Evolutionary conservation across 768 basidiomycete genomes (phyloP).

Genomic region (Suillus spraguei): DNA sequence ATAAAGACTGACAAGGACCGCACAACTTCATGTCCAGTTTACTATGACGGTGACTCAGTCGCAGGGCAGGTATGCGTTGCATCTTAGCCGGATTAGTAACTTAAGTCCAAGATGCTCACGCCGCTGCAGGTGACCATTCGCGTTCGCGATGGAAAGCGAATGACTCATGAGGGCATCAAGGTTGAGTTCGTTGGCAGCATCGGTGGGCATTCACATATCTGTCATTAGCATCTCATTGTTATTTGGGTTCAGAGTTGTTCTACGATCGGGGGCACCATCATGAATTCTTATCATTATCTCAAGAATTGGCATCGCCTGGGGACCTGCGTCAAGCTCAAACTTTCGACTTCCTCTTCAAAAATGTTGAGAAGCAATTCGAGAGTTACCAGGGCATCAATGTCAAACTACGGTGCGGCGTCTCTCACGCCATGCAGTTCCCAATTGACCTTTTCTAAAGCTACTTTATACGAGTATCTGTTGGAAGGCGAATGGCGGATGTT

Average conservation of each 20-base stretch:
- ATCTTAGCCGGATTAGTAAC: background rate
- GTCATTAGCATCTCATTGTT: background rate
- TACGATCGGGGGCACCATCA: conserved; percentile 98
- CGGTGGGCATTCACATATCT: conserved; percentile 51
- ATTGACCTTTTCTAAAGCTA: conserved; percentile 56
- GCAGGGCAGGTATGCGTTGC: conserved; percentile 68
- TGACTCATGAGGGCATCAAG: conserved; percentile 95
- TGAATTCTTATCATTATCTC: conserved; percentile 93
- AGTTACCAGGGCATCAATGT: conserved; percentile 98
- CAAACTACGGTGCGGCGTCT: conserved; percentile 78
- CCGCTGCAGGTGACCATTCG: conserved; percentile 73
- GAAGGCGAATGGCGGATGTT: conserved; percentile 91
- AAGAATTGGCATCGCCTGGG: conserved; percentile 94
- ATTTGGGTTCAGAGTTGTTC: conserved; percentile 66
- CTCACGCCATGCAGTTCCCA: background rate
- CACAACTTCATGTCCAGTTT: conserved; percentile 83
- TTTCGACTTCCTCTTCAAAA: conserved; percentile 97
- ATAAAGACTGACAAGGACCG: conserved; percentile 90
- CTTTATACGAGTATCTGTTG: conserved; percentile 88
- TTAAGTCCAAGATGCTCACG: background rate
- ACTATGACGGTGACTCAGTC: conserved; percentile 95
- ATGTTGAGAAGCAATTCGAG: conserved; percentile 99
- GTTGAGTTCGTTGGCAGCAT: conserved; percentile 97
- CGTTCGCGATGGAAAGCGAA: conserved; percentile 92
- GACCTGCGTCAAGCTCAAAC: conserved; percentile 97